These are phyloP conservation scores for Pelomyxa schiedti DNA, from an alignment of 78 protist species.

Conservation along the genomic window DNA sequence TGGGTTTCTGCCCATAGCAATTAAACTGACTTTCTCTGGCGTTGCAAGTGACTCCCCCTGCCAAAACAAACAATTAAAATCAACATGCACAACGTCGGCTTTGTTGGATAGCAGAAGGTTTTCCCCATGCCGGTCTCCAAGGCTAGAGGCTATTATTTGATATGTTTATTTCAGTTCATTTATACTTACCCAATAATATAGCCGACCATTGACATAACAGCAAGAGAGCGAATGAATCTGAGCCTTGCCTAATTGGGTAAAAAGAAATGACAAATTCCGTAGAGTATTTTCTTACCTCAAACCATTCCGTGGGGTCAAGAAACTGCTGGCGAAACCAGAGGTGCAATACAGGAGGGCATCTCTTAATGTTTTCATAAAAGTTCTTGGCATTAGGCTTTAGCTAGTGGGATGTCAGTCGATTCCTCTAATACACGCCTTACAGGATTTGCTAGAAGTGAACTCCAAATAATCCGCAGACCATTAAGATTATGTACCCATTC, in stretches of 20 bases:
- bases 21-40: no score
- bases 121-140: slow-evolving; percentile 90
- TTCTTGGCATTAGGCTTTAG: not conserved
- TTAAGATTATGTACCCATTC: slow-evolving; percentile 80
- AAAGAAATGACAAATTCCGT: no score
- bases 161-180: not conserved
- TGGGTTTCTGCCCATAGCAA: no score
- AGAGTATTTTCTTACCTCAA: no score
- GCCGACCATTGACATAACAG: slow-evolving; percentile 86
- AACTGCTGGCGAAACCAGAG: slow-evolving; percentile 70
- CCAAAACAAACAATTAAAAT: slow-evolving; percentile 82
- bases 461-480: slow-evolving; percentile 17
- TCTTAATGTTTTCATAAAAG: not conserved
- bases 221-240: slow-evolving; percentile 43
- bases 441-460: slow-evolving; percentile 4
- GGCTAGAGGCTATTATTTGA: slow-evolving; percentile 1
- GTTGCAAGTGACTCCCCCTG: slow-evolving; percentile 74
- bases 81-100: slow-evolving; percentile 85
- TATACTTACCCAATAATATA: slow-evolving; percentile 40
- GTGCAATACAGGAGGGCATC: slow-evolving; percentile 70
- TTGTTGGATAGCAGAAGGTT: slow-evolving; percentile 70
- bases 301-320: slow-evolving; percentile 73
- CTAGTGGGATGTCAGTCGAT: not conserved
- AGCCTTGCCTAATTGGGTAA: no score
- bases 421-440: not conserved